phyloP scores from a whole-genome alignment of 129 eudicot species.

The Helichrysum umbraculigerum region DNA sequence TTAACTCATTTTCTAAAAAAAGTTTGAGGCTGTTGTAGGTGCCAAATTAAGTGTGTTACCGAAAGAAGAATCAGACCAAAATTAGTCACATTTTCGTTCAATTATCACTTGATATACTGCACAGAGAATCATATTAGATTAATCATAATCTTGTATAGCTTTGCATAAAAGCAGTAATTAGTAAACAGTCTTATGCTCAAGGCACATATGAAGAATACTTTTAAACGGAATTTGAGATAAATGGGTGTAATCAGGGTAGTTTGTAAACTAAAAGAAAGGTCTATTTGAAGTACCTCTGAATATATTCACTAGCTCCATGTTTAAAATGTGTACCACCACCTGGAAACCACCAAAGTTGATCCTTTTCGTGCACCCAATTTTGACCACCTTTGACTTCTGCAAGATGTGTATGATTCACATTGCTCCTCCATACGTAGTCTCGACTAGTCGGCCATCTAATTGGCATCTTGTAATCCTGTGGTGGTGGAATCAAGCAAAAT shows the following conservation, averaged over 20 bases:
- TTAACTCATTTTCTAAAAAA: background rate
- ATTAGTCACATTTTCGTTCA: slow-evolving; percentile 7
- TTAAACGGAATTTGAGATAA: background rate
- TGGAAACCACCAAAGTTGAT: slow-evolving; percentile 92
- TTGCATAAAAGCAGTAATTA: background rate
- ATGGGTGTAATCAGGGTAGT: background rate
- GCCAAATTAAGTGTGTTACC: background rate
- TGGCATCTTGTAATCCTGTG: slow-evolving; percentile 80
- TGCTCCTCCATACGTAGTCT: slow-evolving; percentile 91
- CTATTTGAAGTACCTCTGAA: slow-evolving; percentile 54
- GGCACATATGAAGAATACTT: background rate
- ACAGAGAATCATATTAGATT: background rate
- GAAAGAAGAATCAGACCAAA: background rate
- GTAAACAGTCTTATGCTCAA: slow-evolving; percentile 12
- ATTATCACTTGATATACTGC: background rate
- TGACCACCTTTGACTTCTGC: slow-evolving; percentile 97
- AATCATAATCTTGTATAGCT: background rate
- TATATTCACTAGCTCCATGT: slow-evolving; percentile 91
- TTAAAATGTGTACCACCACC: slow-evolving; percentile 99
- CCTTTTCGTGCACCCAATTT: slow-evolving; percentile 91
- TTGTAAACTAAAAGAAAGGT: slow-evolving; percentile 17
- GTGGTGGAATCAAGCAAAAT: slow-evolving; percentile 94
- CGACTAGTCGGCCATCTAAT: slow-evolving; percentile 89
- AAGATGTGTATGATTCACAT: slow-evolving; percentile 88
- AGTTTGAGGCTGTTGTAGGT: background rate